Percentiles rank a stretch among this genome's conserved stretches.
These are phyloP conservation scores for Microbotryum violaceum DNA, from an alignment of 1,284 basidiomycete species.

Conservation along the genomic window DNA sequence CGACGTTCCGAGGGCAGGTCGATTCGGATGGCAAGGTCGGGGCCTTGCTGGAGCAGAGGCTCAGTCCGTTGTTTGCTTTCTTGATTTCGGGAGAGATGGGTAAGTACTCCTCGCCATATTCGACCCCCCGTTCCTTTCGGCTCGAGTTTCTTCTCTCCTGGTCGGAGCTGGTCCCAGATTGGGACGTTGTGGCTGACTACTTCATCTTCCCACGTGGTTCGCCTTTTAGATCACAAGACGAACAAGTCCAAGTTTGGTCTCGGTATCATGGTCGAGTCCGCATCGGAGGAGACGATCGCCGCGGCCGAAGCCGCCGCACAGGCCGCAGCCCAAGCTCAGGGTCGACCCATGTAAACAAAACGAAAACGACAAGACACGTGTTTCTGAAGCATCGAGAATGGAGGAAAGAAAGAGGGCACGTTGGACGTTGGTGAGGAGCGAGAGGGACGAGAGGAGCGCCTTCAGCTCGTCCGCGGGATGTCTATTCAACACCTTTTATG, in stretches of 20 bases:
- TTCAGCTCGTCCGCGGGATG: too few relatives aligned
- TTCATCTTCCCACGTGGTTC: too few relatives aligned
- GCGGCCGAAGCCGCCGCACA: conserved; percentile 8
- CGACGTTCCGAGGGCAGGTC: conserved; percentile 84
- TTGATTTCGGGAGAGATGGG: conserved; percentile 94
- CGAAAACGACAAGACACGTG: too few relatives aligned
- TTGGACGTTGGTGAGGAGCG: too few relatives aligned
- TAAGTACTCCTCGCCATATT: neutral
- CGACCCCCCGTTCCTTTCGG: neutral
- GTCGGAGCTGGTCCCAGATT: neutral
- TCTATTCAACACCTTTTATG: too few relatives aligned
- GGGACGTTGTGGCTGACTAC: too few relatives aligned
- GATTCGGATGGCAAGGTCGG: conserved; percentile 91
- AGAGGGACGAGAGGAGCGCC: too few relatives aligned
- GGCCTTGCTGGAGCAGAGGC: conserved; percentile 87
- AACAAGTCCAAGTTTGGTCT: conserved; percentile 89
- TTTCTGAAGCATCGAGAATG: too few relatives aligned
- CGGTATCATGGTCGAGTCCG: conserved; percentile 83
- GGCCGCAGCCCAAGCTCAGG: neutral
- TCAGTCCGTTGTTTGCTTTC: conserved; percentile 92
- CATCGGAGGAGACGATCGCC: conserved; percentile 23
- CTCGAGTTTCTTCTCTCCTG: neutral
- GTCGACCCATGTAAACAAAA: neutral
- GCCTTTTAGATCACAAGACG: conserved; percentile 43
- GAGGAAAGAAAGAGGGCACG: too few relatives aligned